Evolutionary conservation across 2,329 filamentous ascomycete species (phyloP).

Genomic region (Acrocalymma vagum): DNA sequence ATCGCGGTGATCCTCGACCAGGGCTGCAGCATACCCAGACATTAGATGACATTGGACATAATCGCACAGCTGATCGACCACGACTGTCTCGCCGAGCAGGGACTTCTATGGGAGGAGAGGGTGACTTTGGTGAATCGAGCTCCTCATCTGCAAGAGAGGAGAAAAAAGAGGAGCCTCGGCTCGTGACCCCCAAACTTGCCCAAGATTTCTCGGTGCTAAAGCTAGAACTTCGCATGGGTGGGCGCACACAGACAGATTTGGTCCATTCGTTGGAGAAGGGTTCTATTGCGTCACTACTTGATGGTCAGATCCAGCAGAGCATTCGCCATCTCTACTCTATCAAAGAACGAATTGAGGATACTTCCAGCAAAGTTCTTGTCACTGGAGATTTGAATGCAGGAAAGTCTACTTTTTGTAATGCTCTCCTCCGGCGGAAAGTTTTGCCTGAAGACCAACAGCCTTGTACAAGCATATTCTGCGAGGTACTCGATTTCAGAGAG

Average conservation of each 20-base stretch:
- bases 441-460: constrained; percentile 97
- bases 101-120: constrained; percentile 71
- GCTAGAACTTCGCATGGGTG: constrained; percentile 89
- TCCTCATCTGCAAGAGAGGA: constrained; percentile 71
- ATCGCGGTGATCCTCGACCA: constrained; percentile 65
- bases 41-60: constrained; percentile 62
- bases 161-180: constrained; percentile 73
- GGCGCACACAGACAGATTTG: constrained; percentile 85
- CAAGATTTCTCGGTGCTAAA: constrained; percentile 97
- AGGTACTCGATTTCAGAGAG: constrained; percentile 90
- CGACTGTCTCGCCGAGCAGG: constrained; percentile 71
- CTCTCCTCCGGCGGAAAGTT: constrained; percentile 89
- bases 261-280: constrained; percentile 94
- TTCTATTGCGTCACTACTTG: constrained; percentile 87
- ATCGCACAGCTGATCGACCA: constrained; percentile 55
- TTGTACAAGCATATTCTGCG: constrained; percentile 98
- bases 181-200: constrained; percentile 90
- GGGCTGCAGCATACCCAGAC: constrained; percentile 71
- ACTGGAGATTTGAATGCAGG: constrained; percentile 97
- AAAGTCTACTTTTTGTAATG: constrained; percentile 99
- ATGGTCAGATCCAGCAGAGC: constrained; percentile 93
- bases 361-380: constrained; percentile 93
- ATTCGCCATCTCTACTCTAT: constrained; percentile 88
- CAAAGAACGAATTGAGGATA: constrained; percentile 95
- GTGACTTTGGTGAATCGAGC: constrained; percentile 75